These are phyloP conservation scores for Wakefieldia striispora DNA, from an alignment of 768 basidiomycete genomes.

Conservation along the genomic window DNA sequence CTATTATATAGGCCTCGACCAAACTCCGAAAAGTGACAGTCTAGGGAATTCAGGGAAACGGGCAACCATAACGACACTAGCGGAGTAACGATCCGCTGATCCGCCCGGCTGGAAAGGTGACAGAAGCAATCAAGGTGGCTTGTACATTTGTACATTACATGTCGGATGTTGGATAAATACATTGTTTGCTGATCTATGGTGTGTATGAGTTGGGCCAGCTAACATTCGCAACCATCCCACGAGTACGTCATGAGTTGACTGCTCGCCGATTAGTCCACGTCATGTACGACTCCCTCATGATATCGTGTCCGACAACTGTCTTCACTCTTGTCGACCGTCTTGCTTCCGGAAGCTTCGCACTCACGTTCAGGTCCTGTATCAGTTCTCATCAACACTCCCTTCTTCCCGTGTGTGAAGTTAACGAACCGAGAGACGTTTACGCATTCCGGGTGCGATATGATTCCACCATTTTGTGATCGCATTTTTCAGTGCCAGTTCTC, in stretches of 20 bases:
- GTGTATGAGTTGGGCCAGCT: conserved; percentile 7
- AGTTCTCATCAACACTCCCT: conserved; percentile 7
- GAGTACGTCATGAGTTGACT: conserved; percentile 33
- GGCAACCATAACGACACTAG: neutral
- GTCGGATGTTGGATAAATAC: conserved; percentile 20
- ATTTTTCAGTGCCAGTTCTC: conserved; percentile 80
- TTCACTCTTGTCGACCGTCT: conserved; percentile 75
- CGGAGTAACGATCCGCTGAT: conserved; percentile 2
- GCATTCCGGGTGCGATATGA: conserved; percentile 77
- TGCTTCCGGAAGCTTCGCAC: conserved; percentile 72
- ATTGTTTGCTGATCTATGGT: conserved; percentile 17
- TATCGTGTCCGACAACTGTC: conserved; percentile 54
- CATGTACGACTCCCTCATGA: conserved; percentile 83
- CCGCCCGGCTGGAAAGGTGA: conserved; percentile 5
- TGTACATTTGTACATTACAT: conserved; percentile 16
- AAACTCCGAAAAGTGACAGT: conserved; percentile 1
- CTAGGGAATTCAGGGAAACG: too few species aligned
- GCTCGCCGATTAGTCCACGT: conserved; percentile 83
- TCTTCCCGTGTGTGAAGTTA: neutral
- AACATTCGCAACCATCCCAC: conserved; percentile 6
- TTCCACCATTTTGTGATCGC: conserved; percentile 80
- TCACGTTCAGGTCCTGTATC: conserved; percentile 64
- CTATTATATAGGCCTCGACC: neutral
- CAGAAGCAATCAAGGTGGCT: neutral
- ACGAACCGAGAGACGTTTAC: conserved; percentile 72